A percentile compares a stretch with the other conserved stretches of the same genome.
Evolutionary conservation across 768 basidiomycete species (phyloP).

Genomic region (Clitopilus passeckerianus): DNA sequence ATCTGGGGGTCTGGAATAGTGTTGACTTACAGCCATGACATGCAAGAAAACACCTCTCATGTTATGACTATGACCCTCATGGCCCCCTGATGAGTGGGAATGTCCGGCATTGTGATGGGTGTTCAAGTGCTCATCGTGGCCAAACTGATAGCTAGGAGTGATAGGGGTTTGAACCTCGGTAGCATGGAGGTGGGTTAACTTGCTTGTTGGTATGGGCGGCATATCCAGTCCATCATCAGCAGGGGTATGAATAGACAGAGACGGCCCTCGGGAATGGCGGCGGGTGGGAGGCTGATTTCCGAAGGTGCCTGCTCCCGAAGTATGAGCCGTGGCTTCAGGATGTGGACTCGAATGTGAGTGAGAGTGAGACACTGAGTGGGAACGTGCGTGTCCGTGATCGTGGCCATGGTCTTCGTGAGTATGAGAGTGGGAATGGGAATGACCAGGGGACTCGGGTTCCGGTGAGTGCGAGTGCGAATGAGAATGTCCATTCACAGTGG

Average conservation of each 20-base stretch:
- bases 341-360: conserved; percentile 26
- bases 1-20: background rate
- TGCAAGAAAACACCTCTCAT: conserved; percentile 99
- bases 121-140: conserved; percentile 47
- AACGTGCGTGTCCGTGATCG: conserved; percentile 19
- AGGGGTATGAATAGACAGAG: conserved; percentile 29
- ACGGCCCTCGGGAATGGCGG: conserved; percentile 33
- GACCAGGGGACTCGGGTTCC: conserved; percentile 3
- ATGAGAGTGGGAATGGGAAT: conserved; percentile 10
- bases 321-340: conserved; percentile 7
- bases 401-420: conserved; percentile 13
- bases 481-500: conserved; percentile 17
- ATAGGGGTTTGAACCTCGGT: conserved; percentile 43
- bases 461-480: conserved; percentile 23
- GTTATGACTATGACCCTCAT: conserved; percentile 92
- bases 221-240: conserved; percentile 7
- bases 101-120: conserved; percentile 38
- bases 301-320: conserved; percentile 7
- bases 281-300: conserved; percentile 18
- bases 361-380: conserved; percentile 14
- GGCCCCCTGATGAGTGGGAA: conserved; percentile 42
- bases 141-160: conserved; percentile 59
- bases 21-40: conserved; percentile 77
- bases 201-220: conserved; percentile 15
- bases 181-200: conserved; percentile 11